Evolutionary conservation across 75 land plant species (phyloP).

Genomic region (Cupressus sempervirens): DNA sequence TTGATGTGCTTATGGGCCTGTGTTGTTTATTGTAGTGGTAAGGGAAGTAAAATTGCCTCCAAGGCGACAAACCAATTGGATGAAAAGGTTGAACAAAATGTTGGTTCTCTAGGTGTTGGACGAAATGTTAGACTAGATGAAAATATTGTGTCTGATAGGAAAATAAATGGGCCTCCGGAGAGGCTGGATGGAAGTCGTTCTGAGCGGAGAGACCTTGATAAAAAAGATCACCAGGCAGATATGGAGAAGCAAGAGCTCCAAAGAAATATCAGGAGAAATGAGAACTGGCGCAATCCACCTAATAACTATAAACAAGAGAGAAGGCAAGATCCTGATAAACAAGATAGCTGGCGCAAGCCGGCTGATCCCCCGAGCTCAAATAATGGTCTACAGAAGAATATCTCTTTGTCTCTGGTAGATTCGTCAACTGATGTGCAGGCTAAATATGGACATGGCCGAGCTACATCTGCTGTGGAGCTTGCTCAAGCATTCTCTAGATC

Average conservation of each 20-base stretch:
- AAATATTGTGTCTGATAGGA: conserved; percentile 21
- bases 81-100: conserved; percentile 9
- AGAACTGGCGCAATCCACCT: conserved; percentile 32
- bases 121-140: conserved; percentile 32
- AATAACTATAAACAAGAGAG: conserved; percentile 30
- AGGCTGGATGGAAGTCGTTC: conserved; percentile 30
- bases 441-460: conserved; percentile 34
- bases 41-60: conserved; percentile 28
- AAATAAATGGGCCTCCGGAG: neutral
- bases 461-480: conserved; percentile 83
- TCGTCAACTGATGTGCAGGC: conserved; percentile 28
- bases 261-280: conserved; percentile 48
- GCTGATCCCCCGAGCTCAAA: conserved; percentile 42
- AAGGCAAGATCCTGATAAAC: conserved; percentile 61
- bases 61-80: conserved; percentile 17
- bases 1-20: neutral
- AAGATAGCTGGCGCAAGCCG: conserved; percentile 88
- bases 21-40: conserved; percentile 1
- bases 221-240: conserved; percentile 42
- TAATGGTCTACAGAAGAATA: conserved; percentile 15
- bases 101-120: conserved; percentile 19
- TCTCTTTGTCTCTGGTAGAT: neutral
- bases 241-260: conserved; percentile 46
- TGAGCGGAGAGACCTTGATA: conserved; percentile 28
- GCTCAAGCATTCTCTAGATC: conserved; percentile 89